These are phyloP conservation scores for Fusarium redolens DNA, from an alignment of 2,329 filamentous ascomycete genomes.

Conservation along the genomic window DNA sequence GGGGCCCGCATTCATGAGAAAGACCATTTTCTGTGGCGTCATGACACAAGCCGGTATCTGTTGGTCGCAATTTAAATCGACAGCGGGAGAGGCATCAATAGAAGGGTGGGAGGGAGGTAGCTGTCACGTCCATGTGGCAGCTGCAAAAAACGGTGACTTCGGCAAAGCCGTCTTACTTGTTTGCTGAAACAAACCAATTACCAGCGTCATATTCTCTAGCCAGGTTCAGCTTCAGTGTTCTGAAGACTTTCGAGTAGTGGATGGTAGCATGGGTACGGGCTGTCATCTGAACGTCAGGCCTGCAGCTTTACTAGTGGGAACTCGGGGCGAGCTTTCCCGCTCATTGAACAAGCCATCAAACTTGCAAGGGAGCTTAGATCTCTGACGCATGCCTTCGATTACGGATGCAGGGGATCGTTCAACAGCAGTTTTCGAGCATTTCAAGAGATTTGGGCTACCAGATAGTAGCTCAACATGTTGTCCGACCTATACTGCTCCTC, in stretches of 20 bases:
- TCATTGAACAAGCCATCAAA: slow-evolving; percentile 11
- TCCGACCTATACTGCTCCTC: slow-evolving; percentile 19
- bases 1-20: slow-evolving; percentile 12
- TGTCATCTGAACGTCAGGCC: slow-evolving; percentile 20
- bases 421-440: slow-evolving; percentile 7
- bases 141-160: slow-evolving; percentile 12
- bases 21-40: slow-evolving; percentile 32
- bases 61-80: slow-evolving; percentile 20
- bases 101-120: slow-evolving; percentile 13
- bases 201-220: neutral
- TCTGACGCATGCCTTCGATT: slow-evolving; percentile 22
- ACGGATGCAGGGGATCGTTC: neutral
- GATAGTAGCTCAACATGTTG: slow-evolving; percentile 1
- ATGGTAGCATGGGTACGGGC: slow-evolving; percentile 14
- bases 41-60: slow-evolving; percentile 36
- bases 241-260: neutral
- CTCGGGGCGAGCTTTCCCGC: slow-evolving; percentile 6
- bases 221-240: neutral
- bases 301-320: slow-evolving; percentile 18
- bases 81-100: slow-evolving; percentile 21
- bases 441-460: slow-evolving; percentile 2
- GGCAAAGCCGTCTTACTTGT: slow-evolving; percentile 10
- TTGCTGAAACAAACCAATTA: slow-evolving; percentile 3
- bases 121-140: slow-evolving; percentile 32
- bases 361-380: slow-evolving; percentile 22